Base-by-base conservation (phyloP, 2,329 filamentous ascomycete genomes). In the Furcasterigmium furcatum region DNA sequence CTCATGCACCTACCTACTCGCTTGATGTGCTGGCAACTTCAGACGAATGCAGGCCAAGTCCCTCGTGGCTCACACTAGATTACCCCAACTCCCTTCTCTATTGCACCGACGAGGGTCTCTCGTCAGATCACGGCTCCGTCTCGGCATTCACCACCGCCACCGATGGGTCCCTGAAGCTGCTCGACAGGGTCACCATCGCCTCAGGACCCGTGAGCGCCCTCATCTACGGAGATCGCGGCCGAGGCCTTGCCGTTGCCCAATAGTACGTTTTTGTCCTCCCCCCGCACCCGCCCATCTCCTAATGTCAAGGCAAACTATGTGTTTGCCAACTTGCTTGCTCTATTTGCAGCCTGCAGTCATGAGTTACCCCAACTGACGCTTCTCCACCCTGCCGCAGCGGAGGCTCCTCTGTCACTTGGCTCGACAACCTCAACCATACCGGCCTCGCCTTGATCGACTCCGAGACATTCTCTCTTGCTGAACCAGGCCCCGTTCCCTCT, bases 61-160 rank as follows among this genome's bases (percentile, higher is more conserved):
- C 82, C 5, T 76, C 79, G 10, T 87, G 82, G 81, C 64, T 86
- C 46, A 77, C 77, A 18, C 68, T 82, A 18, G 76, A 82, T 56
- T 60, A 68, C 46, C 56, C 65, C 38, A 69, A 72, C 49, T 66
- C 67, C 19, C 60, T 71, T 12, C 65, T 87, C 10, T 82, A 79
- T 64, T 86, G 82, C 61, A 55, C 79, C 38, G 75, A 87, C 52
- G 83, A 87, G 66, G 77, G 73, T 19, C 63, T 74, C 38, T 58
- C 59, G 19, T 52, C 59, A 5, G 57, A 64, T n/a, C 71, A 77
- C 50, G 79, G 77, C 42, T 69, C 71, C 2, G 60, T 85, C 46
- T 59, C 61, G 9, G 64, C 68, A 4, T 70, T 74, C 46, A 54
- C 54, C 24, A 65, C 67, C 16, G 62, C 55, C 21, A 35, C 49